Evolutionary conservation across 163 green algal genomes (phyloP).

Genomic region (Chloroidium sp.): DNA sequence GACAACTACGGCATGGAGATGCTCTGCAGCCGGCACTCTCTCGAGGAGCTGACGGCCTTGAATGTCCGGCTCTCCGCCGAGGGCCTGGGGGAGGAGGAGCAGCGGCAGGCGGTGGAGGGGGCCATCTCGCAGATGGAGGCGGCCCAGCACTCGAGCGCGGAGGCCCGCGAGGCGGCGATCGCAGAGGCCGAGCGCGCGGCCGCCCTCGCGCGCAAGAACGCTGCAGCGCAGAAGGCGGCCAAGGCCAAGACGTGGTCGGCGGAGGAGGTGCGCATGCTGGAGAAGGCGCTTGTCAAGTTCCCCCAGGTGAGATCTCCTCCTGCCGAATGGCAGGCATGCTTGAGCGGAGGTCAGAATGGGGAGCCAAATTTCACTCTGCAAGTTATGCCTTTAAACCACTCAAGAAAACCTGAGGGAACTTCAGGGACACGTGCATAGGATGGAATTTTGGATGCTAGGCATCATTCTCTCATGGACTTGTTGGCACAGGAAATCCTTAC

Average conservation of each 20-base stretch:
- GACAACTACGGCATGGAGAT: slow-evolving; percentile 51
- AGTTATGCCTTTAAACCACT: no score
- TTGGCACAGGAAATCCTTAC: no score
- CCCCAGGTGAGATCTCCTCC: slow-evolving; percentile 42
- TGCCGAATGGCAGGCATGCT: background rate
- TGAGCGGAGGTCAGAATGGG: no score
- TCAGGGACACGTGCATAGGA: no score
- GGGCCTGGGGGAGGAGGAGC: slow-evolving; percentile 2
- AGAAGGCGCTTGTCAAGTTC: slow-evolving; percentile 80
- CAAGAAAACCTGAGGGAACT: no score
- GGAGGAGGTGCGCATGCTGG: slow-evolving; percentile 83
- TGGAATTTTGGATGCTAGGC: no score
- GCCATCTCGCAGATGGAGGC: no score
- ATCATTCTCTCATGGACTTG: no score
- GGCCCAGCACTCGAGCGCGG: slow-evolving; percentile 12
- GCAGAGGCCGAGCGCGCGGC: slow-evolving; percentile 10
- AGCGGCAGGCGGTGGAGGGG: slow-evolving; percentile 21
- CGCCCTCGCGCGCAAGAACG: slow-evolving; percentile 43
- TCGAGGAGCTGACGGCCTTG: slow-evolving; percentile 37
- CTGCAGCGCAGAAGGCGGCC: slow-evolving; percentile 19
- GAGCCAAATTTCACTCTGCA: no score
- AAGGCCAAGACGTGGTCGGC: slow-evolving; percentile 56
- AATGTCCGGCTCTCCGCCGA: slow-evolving; percentile 26
- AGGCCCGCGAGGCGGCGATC: slow-evolving; percentile 25
- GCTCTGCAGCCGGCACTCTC: slow-evolving; percentile 48